Evolutionary conservation across 805 yeast genomes (phyloP).

Genomic region (Candida rishiriensis): DNA sequence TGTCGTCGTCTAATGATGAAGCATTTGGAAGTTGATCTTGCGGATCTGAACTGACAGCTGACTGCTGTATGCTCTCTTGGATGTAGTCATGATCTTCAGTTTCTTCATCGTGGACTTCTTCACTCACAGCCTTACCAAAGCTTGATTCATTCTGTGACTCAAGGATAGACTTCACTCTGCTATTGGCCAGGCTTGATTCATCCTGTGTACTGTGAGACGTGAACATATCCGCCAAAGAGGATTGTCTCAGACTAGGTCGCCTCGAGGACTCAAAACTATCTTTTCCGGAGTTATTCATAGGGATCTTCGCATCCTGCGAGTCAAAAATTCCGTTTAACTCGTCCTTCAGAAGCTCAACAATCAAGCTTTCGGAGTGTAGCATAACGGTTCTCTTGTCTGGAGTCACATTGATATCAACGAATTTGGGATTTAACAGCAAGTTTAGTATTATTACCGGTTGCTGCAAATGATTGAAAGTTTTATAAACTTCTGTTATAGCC

Average conservation of each 20-base stretch:
- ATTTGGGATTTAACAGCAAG: slow-evolving; percentile 44
- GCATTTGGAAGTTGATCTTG: background rate
- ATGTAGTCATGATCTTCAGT: background rate
- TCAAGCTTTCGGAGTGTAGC: slow-evolving; percentile 58
- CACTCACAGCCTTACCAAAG: slow-evolving; percentile 4
- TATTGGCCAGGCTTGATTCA: background rate
- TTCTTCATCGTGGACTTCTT: slow-evolving; percentile 4
- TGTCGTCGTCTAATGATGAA: background rate
- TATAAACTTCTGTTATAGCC: slow-evolving; percentile 69
- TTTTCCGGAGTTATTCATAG: slow-evolving; percentile 12
- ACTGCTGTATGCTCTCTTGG: background rate
- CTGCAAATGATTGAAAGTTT: slow-evolving; percentile 66
- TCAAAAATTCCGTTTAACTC: slow-evolving; percentile 46
- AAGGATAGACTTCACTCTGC: slow-evolving; percentile 2
- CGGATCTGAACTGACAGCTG: background rate
- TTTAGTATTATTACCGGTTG: slow-evolving; percentile 67
- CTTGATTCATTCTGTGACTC: slow-evolving; percentile 1
- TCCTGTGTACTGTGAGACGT: background rate
- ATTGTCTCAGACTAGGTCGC: background rate
- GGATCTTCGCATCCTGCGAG: slow-evolving; percentile 22
- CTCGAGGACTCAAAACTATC: background rate
- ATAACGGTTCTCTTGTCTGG: slow-evolving; percentile 82
- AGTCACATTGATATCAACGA: slow-evolving; percentile 80
- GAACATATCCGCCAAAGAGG: slow-evolving; percentile 4
- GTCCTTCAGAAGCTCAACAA: slow-evolving; percentile 54